phyloP scores from a whole-genome alignment of 768 basidiomycete genomes.

The Serendipita sp. region DNA sequence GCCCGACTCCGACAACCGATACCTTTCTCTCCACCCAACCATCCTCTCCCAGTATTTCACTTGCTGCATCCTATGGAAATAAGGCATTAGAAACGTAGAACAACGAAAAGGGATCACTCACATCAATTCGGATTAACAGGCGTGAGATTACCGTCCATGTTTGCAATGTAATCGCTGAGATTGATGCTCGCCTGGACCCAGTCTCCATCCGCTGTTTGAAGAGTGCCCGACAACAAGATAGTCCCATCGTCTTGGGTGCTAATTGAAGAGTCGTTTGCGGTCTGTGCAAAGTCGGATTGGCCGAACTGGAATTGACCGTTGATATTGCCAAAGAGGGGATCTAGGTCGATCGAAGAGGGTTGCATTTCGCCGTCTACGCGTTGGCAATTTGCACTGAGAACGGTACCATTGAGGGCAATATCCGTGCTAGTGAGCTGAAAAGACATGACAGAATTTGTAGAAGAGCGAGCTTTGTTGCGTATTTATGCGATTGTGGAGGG shows the following conservation, averaged over 20 bases:
- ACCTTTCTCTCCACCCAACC: too few relatives aligned
- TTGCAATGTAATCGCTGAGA: background rate
- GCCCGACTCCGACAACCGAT: too few relatives aligned
- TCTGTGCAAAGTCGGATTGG: background rate
- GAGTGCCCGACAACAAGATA: background rate
- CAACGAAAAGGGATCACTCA: too few relatives aligned
- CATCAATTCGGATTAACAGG: too few relatives aligned
- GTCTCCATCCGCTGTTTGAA: background rate
- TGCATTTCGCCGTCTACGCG: background rate
- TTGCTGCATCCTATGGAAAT: too few relatives aligned
- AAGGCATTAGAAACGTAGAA: too few relatives aligned
- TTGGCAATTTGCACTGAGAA: background rate
- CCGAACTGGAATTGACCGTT: background rate
- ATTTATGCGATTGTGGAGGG: too few relatives aligned
- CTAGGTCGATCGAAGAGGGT: background rate
- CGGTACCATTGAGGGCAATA: background rate
- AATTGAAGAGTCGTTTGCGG: background rate
- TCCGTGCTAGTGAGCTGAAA: background rate
- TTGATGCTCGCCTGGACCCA: background rate
- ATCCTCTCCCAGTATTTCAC: too few relatives aligned
- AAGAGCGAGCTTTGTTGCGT: too few relatives aligned
- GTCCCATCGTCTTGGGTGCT: background rate
- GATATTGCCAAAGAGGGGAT: background rate
- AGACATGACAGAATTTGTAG: background rate
- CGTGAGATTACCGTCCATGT: background rate